phyloP scores from a whole-genome alignment of 495 filamentous ascomycete species.

The Parathielavia appendiculata region DNA sequence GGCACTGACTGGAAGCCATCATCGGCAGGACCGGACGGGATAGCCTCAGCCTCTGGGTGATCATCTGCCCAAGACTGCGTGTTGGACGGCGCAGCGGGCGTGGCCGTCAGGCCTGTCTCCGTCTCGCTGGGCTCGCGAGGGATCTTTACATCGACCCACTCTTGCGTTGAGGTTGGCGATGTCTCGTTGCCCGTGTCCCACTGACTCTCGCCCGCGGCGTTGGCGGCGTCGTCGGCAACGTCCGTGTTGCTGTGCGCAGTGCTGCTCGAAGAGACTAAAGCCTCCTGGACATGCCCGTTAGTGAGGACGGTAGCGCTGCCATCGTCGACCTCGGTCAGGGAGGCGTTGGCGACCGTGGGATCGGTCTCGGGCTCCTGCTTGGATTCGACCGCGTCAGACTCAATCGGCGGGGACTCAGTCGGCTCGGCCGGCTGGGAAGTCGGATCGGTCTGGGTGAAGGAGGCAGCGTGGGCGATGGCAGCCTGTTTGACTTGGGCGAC shows the following conservation, averaged over 20 bases:
- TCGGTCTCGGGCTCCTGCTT: slow-evolving; percentile 56
- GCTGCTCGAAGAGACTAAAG: slow-evolving; percentile 28
- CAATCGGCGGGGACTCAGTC: too few relatives aligned
- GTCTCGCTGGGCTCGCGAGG: slow-evolving; percentile 68
- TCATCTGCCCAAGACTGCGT: slow-evolving; percentile 26
- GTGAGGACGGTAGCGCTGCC: slow-evolving; percentile 40
- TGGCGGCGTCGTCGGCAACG: slow-evolving; percentile 57
- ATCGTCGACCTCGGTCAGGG: slow-evolving; percentile 61
- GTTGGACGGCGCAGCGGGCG: slow-evolving; percentile 41
- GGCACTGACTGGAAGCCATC: slow-evolving; percentile 72
- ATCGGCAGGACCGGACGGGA: slow-evolving; percentile 22
- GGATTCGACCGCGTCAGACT: slow-evolving; percentile 29
- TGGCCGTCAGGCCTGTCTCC: slow-evolving; percentile 59
- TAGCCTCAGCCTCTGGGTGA: slow-evolving; percentile 19
- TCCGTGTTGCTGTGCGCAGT: slow-evolving; percentile 48
- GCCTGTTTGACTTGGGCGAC: slow-evolving; percentile 65
- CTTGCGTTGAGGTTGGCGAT: slow-evolving; percentile 50
- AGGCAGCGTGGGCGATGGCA: slow-evolving; percentile 46
- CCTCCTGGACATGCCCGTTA: slow-evolving; percentile 48
- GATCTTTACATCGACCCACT: slow-evolving; percentile 65
- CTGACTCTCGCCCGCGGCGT: slow-evolving; percentile 60
- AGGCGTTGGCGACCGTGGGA: slow-evolving; percentile 70
- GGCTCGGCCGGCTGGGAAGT: slow-evolving; percentile 28
- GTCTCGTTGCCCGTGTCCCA: slow-evolving; percentile 57
- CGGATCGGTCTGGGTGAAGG: slow-evolving; percentile 33